Evolutionary conservation across 306 rosid species (phyloP).

Genomic region (Lathyrus tuberosus): DNA sequence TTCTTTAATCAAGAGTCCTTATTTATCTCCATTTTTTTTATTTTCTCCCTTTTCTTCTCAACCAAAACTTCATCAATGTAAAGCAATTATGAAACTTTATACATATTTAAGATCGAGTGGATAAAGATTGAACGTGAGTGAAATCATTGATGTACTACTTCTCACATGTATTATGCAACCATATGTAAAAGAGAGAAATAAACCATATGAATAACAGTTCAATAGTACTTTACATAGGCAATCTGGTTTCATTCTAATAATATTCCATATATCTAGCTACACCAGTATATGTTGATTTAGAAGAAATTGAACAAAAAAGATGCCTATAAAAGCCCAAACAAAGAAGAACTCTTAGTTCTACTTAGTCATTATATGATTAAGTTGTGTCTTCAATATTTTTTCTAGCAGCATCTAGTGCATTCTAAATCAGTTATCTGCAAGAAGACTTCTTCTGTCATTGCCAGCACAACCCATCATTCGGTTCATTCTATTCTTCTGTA

Average conservation of each 20-base stretch:
- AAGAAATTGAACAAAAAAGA: not conserved
- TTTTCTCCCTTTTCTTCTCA: no score
- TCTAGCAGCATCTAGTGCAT: not conserved
- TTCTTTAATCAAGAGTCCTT: no score
- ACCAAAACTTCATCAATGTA: no score
- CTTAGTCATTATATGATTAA: not conserved
- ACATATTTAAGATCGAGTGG: no score
- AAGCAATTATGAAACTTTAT: no score
- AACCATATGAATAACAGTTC: not conserved
- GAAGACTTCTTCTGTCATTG: slow-evolving; percentile 42
- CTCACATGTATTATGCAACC: not conserved
- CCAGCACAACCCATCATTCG: slow-evolving; percentile 40
- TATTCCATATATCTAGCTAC: not conserved
- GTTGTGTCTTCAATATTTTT: slow-evolving; percentile 8
- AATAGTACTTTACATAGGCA: slow-evolving; percentile 4
- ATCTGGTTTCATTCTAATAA: not conserved
- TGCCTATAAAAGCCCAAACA: not conserved
- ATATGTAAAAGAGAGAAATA: not conserved
- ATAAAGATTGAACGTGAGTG: no score
- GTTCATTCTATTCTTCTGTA: slow-evolving; percentile 35
- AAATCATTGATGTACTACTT: no score
- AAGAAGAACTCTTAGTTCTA: not conserved
- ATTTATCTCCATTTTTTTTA: no score
- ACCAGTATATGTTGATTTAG: not conserved
- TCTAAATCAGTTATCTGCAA: slow-evolving; percentile 7